Conservation (phyloP, 352 stramenopile species). For the Phytophthora pseudosyringae region DNA sequence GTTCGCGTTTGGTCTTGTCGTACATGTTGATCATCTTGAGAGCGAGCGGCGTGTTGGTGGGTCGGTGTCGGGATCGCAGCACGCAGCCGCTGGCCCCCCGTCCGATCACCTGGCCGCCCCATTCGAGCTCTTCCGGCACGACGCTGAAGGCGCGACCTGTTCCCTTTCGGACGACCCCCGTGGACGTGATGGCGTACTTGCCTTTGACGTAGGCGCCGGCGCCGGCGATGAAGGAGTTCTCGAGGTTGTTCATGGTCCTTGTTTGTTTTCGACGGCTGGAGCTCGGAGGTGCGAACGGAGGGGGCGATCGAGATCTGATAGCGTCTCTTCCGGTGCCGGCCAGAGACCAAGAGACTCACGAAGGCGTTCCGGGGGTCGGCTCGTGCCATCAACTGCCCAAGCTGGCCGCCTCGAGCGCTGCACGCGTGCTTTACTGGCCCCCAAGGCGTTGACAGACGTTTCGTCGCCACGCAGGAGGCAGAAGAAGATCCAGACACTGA, state of each 20-base stretch:
- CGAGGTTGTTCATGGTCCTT: slow-evolving; percentile 58
- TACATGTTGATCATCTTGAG: slow-evolving; percentile 92
- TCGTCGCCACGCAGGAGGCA: slow-evolving; percentile 26
- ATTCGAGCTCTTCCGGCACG: slow-evolving; percentile 81
- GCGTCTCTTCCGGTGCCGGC: slow-evolving; percentile 34
- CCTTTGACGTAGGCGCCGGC: slow-evolving; percentile 82
- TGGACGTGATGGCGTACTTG: slow-evolving; percentile 82
- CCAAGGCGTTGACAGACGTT: slow-evolving; percentile 41
- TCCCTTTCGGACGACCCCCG: slow-evolving; percentile 79
- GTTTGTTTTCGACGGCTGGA: not conserved
- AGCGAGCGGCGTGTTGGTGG: slow-evolving; percentile 79
- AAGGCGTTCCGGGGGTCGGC: slow-evolving; percentile 25
- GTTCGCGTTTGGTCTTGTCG: slow-evolving; percentile 84
- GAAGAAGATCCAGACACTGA: slow-evolving; percentile 19
- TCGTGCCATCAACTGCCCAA: slow-evolving; percentile 22
- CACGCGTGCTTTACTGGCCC: slow-evolving; percentile 30
- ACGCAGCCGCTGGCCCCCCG: slow-evolving; percentile 76
- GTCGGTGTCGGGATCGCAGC: slow-evolving; percentile 66
- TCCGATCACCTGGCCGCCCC: slow-evolving; percentile 75
- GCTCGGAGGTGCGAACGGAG: slow-evolving; percentile 11
- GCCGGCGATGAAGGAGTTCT: slow-evolving; percentile 80
- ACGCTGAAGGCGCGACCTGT: slow-evolving; percentile 84
- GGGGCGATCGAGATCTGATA: slow-evolving; percentile 38
- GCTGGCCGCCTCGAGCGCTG: slow-evolving; percentile 12
- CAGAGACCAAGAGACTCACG: not conserved